Evolutionary conservation across 495 filamentous ascomycete species (phyloP).

Genomic region (Penicillium coprophilum): DNA sequence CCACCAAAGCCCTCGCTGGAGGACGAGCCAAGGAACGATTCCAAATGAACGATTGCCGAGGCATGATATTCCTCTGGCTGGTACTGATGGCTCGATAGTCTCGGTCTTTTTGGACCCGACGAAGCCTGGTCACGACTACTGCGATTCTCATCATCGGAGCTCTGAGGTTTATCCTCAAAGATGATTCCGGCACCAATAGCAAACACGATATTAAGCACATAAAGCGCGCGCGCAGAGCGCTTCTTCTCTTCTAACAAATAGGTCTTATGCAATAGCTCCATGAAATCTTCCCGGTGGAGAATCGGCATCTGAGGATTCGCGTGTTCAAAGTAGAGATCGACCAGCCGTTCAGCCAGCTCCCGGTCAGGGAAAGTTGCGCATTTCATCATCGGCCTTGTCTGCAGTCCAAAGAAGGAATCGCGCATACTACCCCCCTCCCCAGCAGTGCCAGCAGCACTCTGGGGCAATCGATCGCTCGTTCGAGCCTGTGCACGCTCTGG

Average conservation of each 20-base stretch:
- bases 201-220: conserved; percentile 96
- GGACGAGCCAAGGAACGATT: conserved; percentile 73
- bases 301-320: conserved; percentile 95
- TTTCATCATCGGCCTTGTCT: conserved; percentile 82
- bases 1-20: conserved; percentile 68
- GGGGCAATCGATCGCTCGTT: conserved; percentile 47
- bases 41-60: conserved; percentile 85
- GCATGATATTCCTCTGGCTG: conserved; percentile 97
- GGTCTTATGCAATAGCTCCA: conserved; percentile 75
- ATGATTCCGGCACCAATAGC: conserved; percentile 94
- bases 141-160: conserved; percentile 39
- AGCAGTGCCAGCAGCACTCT: conserved; percentile 37
- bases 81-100: conserved; percentile 62
- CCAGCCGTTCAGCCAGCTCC: conserved; percentile 67
- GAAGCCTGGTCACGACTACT: conserved; percentile 34
- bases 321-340: conserved; percentile 88
- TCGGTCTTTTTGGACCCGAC: conserved; percentile 50
- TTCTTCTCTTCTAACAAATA: conserved; percentile 67
- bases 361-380: conserved; percentile 81
- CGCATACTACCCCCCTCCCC: conserved; percentile 74
- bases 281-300: conserved; percentile 83
- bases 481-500: conserved; percentile 59
- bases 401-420: conserved; percentile 92
- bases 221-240: conserved; percentile 79
- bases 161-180: conserved; percentile 59